These are phyloP conservation scores for Taphrina populina DNA, from an alignment of 1,139 yeast genomes.

Conservation along the genomic window DNA sequence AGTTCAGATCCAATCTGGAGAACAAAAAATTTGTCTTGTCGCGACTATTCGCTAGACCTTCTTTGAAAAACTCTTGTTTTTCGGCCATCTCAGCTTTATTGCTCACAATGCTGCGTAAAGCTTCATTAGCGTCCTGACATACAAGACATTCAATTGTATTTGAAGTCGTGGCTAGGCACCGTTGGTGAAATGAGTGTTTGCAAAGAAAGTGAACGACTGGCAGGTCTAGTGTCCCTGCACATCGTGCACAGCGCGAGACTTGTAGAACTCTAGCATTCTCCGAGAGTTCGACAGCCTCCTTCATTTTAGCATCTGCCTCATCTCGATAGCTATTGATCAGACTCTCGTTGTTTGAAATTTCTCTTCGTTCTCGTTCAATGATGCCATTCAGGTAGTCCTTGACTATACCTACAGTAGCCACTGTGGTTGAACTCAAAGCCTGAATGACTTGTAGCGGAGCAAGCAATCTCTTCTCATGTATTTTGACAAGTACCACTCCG, in stretches of 20 bases:
- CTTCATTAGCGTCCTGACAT: slow-evolving; percentile 19
- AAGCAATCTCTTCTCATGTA: slow-evolving; percentile 57
- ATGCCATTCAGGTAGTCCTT: slow-evolving; percentile 66
- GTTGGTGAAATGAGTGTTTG: slow-evolving; percentile 80
- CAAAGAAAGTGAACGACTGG: slow-evolving; percentile 87
- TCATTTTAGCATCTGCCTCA: slow-evolving; percentile 61
- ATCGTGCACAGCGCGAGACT: slow-evolving; percentile 67
- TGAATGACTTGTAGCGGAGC: slow-evolving; percentile 77
- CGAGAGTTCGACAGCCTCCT: slow-evolving; percentile 55
- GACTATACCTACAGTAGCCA: slow-evolving; percentile 70
- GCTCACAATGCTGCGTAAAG: slow-evolving; percentile 13
- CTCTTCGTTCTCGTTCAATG: slow-evolving; percentile 61
- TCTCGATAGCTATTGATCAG: slow-evolving; percentile 65
- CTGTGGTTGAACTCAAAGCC: slow-evolving; percentile 61
- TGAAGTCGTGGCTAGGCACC: slow-evolving; percentile 53
- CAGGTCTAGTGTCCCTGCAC: slow-evolving; percentile 66
- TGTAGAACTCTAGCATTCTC: slow-evolving; percentile 58
- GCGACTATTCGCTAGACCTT: slow-evolving; percentile 12
- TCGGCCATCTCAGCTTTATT: slow-evolving; percentile 14
- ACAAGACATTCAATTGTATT: slow-evolving; percentile 13
- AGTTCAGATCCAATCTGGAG: slow-evolving; percentile 11
- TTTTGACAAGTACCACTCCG: slow-evolving; percentile 53
- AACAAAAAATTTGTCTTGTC: slow-evolving; percentile 21
- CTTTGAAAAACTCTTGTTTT: slow-evolving; percentile 24
- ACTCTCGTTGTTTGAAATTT: slow-evolving; percentile 65